Evolutionary conservation across 441 rosid genomes (phyloP), one percentile per base, ranked within the genome.

Genomic region (Adansonia madagascariensis): DNA sequence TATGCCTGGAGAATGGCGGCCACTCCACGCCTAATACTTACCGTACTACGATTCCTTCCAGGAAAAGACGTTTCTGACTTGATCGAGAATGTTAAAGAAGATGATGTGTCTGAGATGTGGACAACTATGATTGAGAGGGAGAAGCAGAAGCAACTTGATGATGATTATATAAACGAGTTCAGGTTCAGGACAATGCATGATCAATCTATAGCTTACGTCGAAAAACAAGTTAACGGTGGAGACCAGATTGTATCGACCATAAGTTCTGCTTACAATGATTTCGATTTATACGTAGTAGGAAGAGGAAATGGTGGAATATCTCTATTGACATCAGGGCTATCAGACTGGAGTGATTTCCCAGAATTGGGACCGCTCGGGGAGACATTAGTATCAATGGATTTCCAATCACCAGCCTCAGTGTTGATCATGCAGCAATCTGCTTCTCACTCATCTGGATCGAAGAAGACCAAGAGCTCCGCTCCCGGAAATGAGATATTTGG

Each of bases 1-100:
- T 91, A 88, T 43, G 91, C 91, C 0, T 84, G 83, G 84, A 77
- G 91, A 70, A 90, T 90, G 86, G 86, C 83, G 0, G 86, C 86
- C 2, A 75, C 79, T 11, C 63, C 78, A 1, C 27, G 62, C 3
- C 74, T 88, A 6, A 76, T 2, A n/a, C 80, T 90, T 3, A 82
- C 84, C 0, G 83, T 87, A 6, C 77, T 88, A 1, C 79, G 89
- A 17, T 88, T 87, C 61, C 39, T 89, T 49, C 84, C 84, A 0
- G 75, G 78, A 6, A 67, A 73, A 62, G 71, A 80, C 1, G 73
- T 43, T 15, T 69, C 11, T 44, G 79, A 62, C 18, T 27, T 1
- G 77, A 27, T 12, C 2, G 46, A 66, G 2, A 47, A 50, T 0
- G 18, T 8, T 22, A 22, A 20, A 1, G 49, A n/a, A 1, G 49